Percentiles rank a stretch among this genome's conserved stretches.
Conservation (phyloP, 352 stramenopile genomes). For the Phytophthora uliginosa region DNA sequence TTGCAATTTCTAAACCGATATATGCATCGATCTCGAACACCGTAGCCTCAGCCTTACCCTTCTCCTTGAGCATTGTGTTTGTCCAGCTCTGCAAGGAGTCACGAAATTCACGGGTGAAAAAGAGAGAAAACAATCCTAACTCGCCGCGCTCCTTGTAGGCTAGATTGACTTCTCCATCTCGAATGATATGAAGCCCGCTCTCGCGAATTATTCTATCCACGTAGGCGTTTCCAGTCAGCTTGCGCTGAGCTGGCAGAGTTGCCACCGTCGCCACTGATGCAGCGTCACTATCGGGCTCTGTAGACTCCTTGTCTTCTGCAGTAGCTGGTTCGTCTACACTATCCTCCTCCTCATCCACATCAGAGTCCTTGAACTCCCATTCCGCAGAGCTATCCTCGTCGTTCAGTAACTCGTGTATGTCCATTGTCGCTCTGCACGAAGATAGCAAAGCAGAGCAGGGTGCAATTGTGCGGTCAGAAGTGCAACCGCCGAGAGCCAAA, state of each 20-base stretch:
- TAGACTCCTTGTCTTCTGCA: not conserved
- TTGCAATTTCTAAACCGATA: no score
- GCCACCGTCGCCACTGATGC: not conserved
- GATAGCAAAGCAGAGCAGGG: not conserved
- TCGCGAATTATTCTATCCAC: slow-evolving; percentile 1
- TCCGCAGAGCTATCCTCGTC: not conserved
- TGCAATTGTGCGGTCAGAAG: not conserved
- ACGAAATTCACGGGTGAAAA: not conserved
- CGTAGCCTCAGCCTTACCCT: not conserved
- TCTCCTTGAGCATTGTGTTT: not conserved
- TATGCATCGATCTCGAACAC: not conserved
- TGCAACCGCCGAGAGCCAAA: not conserved
- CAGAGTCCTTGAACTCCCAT: not conserved
- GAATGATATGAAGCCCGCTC: slow-evolving; percentile 16
- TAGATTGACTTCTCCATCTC: slow-evolving; percentile 4
- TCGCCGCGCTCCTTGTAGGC: slow-evolving; percentile 10
- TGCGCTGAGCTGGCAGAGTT: not conserved
- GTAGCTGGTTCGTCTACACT: not conserved
- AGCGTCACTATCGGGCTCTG: not conserved
- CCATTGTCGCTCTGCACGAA: slow-evolving; percentile 1
- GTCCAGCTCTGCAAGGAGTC: not conserved
- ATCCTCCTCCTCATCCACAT: not conserved
- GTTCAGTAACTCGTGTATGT: not conserved
- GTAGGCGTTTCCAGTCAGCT: slow-evolving; percentile 1
- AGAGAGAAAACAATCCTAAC: slow-evolving; percentile 15